Evolutionary conservation across 2,329 filamentous ascomycete species (phyloP), one percentile per base, ranked within the genome.

Genomic region (Lachnellula arida): DNA sequence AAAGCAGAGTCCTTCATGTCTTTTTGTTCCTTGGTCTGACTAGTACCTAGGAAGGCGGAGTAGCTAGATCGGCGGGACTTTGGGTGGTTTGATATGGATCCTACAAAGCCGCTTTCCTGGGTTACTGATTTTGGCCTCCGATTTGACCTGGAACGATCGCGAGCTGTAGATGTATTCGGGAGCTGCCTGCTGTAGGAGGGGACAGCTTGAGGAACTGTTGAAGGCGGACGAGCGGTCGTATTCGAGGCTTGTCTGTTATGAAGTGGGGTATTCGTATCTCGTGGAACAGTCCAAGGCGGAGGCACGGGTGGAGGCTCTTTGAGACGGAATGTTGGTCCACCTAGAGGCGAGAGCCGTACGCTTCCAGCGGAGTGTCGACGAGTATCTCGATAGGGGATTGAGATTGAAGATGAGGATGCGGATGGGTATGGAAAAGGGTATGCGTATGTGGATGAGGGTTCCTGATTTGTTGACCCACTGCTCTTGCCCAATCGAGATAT

Each of bases 1-100:
- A 59, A 51, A 32, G 39, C 42, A 19, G 37, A 53, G 54, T 53
- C 35, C 50, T 56, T 54, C 54, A 28, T 49, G 47, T 39, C 4
- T 22, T 32, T 32, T 51, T 54, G 9, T 19, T 23, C 32, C 23
- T 57, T 46, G 50, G 35, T 12, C 43, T 49, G 14, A 17, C 37
- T 17, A 8, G 7, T 40, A 14, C 9, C 6, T 17, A 5, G 37
- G 37, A 40, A n/a, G 12, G 53, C 19, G 39, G 32, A 42, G 3
- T 17, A 19, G 23, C n/a, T 17, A n/a, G 11, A 11, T 40, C 12
- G 17, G 39, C 9, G 23, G 14, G 25, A 15, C 14, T 25, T 37
- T 40, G 23, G 15, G 28, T 19, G 32, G 25, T 47, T 32, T 1
- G 8, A 9, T 25, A 47, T 53, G 23, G 40, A 37, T 25, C 32